Evolutionary conservation across 1,284 basidiomycete species (phyloP).

Genomic region (Cryptococcus neoformans): DNA sequence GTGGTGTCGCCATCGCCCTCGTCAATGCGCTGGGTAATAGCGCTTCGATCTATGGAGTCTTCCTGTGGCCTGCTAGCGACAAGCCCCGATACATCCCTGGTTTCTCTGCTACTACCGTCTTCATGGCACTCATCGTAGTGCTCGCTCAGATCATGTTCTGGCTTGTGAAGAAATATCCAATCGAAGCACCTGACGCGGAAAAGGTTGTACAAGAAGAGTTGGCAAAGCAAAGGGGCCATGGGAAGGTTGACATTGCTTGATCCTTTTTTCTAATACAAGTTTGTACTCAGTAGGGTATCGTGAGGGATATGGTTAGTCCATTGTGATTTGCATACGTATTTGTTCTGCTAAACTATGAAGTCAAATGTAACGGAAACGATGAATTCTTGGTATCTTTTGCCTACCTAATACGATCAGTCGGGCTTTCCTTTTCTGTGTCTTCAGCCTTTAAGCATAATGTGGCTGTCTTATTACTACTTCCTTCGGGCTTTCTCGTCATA

Average conservation of each 20-base stretch:
- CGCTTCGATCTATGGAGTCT: conserved; percentile 52
- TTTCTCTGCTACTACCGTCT: conserved; percentile 49
- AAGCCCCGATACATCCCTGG: conserved; percentile 51
- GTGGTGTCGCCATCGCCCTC: conserved; percentile 48
- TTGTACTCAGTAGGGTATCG: no score
- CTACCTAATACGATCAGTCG: no score
- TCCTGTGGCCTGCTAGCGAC: conserved; percentile 51
- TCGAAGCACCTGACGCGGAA: conserved; percentile 28
- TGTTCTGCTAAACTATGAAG: no score
- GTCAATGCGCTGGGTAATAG: conserved; percentile 47
- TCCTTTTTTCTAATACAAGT: no score
- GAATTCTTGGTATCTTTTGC: no score
- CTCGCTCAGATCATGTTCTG: conserved; percentile 43
- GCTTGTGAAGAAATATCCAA: conserved; percentile 45
- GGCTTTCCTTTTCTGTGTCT: no score
- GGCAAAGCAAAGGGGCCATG: conserved; percentile 18
- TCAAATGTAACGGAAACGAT: no score
- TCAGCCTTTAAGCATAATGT: no score
- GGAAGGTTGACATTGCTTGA: not conserved
- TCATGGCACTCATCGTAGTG: conserved; percentile 43
- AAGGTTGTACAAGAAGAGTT: conserved; percentile 24
- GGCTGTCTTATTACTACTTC: no score
- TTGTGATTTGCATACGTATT: no score
- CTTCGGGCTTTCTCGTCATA: no score
- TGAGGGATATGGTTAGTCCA: no score